Evolutionary conservation across 1,139 yeast species (phyloP), one percentile per base, ranked within the genome.

Genomic region (Taphrina betulina): DNA sequence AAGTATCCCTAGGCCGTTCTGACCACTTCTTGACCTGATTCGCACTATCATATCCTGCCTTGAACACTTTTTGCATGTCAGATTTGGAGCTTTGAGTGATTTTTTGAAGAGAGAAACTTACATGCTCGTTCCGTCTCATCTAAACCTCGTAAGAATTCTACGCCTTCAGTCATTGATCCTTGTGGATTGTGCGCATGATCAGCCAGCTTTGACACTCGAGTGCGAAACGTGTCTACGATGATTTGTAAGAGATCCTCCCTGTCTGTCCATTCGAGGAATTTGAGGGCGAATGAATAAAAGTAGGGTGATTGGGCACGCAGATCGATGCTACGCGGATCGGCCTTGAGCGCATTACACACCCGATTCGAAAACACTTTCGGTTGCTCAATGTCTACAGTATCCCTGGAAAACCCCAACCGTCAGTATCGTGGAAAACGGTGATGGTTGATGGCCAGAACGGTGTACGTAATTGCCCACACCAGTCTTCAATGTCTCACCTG

Each of bases 51-150:
- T 83, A 80, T 1, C 88, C 77, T 5, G 71, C 67, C 61, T 75
- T 78, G 69, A 79, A 86, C 56, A 87, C 66, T 67, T 19, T 28
- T 20, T n/a, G n/a, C n/a, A n/a, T n/a, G n/a, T n/a, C n/a, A n/a
- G n/a, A n/a, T n/a, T n/a, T n/a, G n/a, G n/a, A n/a, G n/a, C n/a
- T n/a, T n/a, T n/a, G n/a, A n/a, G n/a, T n/a, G n/a, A n/a, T n/a
- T n/a, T n/a, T 12, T 8, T 40, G 22, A 40, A 33, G 10, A 2
- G 12, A 33, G 16, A 8, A 19, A n/a, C 70, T 60, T 58, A 67
- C 71, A 62, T 44, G 69, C 70, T 66, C 78, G 79, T 65, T 88
- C 96, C 67, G 79, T 84, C 65, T 83, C 92, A 66, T 89, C 96
- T 62, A 88, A 72, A 12, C 82, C 80, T 61, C 78, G 73, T 56